A percentile compares a stretch with the other conserved stretches of the same genome.
Conservation (phyloP, 75 land plant genomes). For the Azolla pinnata region DNA sequence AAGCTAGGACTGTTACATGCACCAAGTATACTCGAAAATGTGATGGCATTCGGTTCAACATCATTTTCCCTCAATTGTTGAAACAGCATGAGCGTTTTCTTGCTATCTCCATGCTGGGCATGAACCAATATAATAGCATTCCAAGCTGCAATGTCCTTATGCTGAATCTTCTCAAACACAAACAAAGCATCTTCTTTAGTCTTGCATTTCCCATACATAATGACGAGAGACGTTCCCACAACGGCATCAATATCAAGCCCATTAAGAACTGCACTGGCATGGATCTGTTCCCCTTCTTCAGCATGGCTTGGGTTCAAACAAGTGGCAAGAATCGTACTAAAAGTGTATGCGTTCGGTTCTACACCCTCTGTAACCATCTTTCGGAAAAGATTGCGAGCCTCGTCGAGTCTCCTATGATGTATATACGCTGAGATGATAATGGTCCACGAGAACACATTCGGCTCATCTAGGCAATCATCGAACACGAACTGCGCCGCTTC, state of each 20-base stretch:
- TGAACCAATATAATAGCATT: slow-evolving; percentile 20
- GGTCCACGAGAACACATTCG: slow-evolving; percentile 46
- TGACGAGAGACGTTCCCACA: slow-evolving; percentile 15
- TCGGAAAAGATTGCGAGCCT: slow-evolving; percentile 19
- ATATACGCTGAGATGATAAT: slow-evolving; percentile 29
- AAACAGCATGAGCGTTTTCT: slow-evolving; percentile 9
- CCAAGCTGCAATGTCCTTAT: slow-evolving; percentile 39
- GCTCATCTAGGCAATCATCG: slow-evolving; percentile 4
- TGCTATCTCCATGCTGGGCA: neutral
- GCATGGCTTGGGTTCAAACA: slow-evolving; percentile 13
- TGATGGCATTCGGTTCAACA: slow-evolving; percentile 4
- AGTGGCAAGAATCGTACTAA: slow-evolving; percentile 22
- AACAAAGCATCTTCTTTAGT: slow-evolving; percentile 4
- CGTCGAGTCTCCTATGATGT: neutral
- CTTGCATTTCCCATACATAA: slow-evolving; percentile 22
- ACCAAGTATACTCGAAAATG: slow-evolving; percentile 9
- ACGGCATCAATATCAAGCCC: neutral
- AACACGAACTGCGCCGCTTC: slow-evolving; percentile 8
- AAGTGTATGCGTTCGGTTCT: slow-evolving; percentile 29
- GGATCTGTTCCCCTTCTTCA: slow-evolving; percentile 4
- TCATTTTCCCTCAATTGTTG: slow-evolving; percentile 11
- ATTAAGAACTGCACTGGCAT: slow-evolving; percentile 3
- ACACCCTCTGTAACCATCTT: slow-evolving; percentile 20
- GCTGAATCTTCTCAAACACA: slow-evolving; percentile 10
- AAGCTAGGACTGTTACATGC: slow-evolving; percentile 7